Percentiles rank a stretch among this genome's conserved stretches.
Conservation (phyloP, 1,284 basidiomycete genomes). For the Pseudozyma sp. region DNA sequence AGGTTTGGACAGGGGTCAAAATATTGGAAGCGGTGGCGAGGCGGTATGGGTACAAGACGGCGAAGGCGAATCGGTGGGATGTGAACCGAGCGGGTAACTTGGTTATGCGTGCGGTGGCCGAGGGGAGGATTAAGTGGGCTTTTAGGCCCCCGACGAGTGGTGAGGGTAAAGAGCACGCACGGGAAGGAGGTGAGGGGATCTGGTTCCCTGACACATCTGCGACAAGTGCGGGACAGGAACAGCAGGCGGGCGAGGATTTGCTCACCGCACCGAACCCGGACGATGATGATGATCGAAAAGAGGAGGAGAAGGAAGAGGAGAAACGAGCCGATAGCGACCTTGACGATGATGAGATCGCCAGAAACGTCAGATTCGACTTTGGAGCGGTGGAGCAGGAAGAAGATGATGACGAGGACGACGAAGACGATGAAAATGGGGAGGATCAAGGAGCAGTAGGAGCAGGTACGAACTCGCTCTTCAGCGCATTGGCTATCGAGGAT, state of each 20-base stretch:
- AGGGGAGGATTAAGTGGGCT: constrained; percentile 83
- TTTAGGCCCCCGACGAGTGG: constrained; percentile 70
- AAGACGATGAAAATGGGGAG: constrained; percentile 6
- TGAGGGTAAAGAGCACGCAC: neutral
- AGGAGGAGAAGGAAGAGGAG: constrained; percentile 21
- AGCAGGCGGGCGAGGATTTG: constrained; percentile 12
- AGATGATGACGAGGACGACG: constrained; percentile 19
- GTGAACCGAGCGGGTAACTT: constrained; percentile 87
- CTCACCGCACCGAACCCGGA: constrained; percentile 35
- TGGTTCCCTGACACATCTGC: constrained; percentile 30
- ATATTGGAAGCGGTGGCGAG: constrained; percentile 82
- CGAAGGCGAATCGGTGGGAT: constrained; percentile 87
- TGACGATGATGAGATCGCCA: constrained; percentile 24
- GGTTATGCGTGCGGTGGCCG: constrained; percentile 76
- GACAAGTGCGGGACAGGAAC: neutral
- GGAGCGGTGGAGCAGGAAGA: constrained; percentile 19
- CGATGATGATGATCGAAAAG: constrained; percentile 33
- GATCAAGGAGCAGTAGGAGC: constrained; percentile 2
- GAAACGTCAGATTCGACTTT: constrained; percentile 36
- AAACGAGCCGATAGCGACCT: constrained; percentile 2
- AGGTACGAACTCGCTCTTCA: constrained; percentile 30
- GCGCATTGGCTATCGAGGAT: constrained; percentile 43
- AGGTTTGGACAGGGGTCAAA: constrained; percentile 81
- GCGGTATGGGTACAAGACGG: constrained; percentile 80
- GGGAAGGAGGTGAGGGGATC: constrained; percentile 22